Conservation (phyloP, 2,329 filamentous ascomycete genomes). For the Arachnopeziza araneosa region DNA sequence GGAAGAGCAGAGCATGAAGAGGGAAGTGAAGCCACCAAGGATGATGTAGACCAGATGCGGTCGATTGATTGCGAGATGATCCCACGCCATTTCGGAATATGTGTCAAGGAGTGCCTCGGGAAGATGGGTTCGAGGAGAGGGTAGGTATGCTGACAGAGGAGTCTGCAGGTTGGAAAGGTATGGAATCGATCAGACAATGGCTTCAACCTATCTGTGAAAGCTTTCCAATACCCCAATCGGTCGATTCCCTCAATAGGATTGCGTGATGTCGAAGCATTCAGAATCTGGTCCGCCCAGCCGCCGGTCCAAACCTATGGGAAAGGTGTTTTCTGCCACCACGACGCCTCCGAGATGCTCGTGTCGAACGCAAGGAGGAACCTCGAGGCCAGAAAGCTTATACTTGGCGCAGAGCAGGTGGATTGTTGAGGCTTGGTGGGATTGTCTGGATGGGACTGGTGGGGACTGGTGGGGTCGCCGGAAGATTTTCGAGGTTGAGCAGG, state of each 20-base stretch:
- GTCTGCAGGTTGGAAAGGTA: background rate
- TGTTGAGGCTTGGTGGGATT: background rate
- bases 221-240: slow-evolving; percentile 29
- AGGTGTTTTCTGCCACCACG: background rate
- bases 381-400: background rate
- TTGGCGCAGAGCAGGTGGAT: background rate
- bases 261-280: slow-evolving; percentile 39
- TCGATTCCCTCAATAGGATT: slow-evolving; percentile 28
- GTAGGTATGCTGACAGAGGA: background rate
- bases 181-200: background rate
- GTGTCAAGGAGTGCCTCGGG: background rate
- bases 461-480: background rate
- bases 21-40: slow-evolving; percentile 89
- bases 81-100: slow-evolving; percentile 61
- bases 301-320: slow-evolving; percentile 31
- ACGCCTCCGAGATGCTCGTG: background rate
- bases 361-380: background rate
- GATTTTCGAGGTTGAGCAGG: background rate
- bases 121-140: background rate
- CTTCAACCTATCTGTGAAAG: background rate
- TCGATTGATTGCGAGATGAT: slow-evolving; percentile 79
- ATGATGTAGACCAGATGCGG: slow-evolving; percentile 99
- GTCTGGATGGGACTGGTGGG: no score
- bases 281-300: slow-evolving; percentile 42
- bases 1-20: slow-evolving; percentile 98